Base-by-base conservation (phyloP, 805 yeast genomes). In the Helenozyma baotianmanensis region DNA sequence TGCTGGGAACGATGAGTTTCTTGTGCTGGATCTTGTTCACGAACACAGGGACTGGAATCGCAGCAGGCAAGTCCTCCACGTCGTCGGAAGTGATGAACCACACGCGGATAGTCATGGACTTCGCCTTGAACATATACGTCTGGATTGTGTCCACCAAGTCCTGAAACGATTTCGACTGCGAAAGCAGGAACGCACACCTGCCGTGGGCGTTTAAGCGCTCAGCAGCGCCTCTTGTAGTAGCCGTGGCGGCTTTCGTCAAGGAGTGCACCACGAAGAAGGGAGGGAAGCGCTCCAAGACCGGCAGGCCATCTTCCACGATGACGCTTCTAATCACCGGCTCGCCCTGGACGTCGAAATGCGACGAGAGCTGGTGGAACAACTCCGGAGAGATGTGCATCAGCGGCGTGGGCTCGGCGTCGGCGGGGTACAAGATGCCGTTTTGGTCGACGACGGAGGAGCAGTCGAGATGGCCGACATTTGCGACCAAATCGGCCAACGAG, bases 311-410 rank as follows among this genome's bases (percentile, higher is more conserved):
- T 33, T 58, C 53, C 3, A 45, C 27, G 5, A 57, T 36, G 4
- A 64, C 33, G 14, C 51, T 50, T 30, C 71, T 53, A 5, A 57
- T 38, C 8, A 64, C 58, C 1, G 69, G 65, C 6, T 39, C 51
- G 1, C 68, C 66, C 1, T 55, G 48, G 14, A 73, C 31, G 0
- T 82, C 83, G 51, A 78, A 80, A 79, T 82, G 74, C 21, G 63
- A 60, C 1, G 51, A 54, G 8, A 81, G 51, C 37, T 61, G 48
- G 3, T 61, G 47, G 43, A 74, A 80, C 2, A 72, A 62, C 4
- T 58, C 53, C 6, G 69, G 70, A 0, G 74, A 58, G 1, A 80
- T 54, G 24, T 44, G 47, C 26, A 41, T 36, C 10, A 51, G 40
- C n/a, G 45, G 43, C 17, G 39, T 47, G 1, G 54, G 43, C 25